Evolutionary conservation across 331 rosid species (phyloP).

Genomic region (Prunus yedoensis): DNA sequence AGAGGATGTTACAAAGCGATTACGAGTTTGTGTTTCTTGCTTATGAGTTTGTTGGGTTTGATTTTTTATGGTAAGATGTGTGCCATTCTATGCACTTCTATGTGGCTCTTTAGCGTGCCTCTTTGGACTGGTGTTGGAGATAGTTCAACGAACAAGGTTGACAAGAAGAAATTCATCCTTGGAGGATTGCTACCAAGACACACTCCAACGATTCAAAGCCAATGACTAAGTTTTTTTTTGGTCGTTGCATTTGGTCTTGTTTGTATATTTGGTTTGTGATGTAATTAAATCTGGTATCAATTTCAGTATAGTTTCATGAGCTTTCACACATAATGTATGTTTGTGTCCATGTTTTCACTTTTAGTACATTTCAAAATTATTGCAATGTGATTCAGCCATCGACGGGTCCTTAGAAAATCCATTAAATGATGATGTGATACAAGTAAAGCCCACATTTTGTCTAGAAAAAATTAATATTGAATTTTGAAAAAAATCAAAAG

Average conservation of each 20-base stretch:
- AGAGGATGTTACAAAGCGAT: background rate
- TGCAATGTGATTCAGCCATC: no score
- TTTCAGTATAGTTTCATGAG: no score
- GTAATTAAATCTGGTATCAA: background rate
- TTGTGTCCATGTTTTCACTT: no score
- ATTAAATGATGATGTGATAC: no score
- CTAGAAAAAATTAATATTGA: no score
- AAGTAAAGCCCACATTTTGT: no score
- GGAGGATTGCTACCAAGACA: conserved; percentile 29
- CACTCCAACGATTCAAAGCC: background rate
- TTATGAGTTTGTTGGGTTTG: conserved; percentile 41
- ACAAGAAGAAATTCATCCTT: conserved; percentile 22
- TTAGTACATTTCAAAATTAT: no score
- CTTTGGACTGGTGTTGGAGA: background rate
- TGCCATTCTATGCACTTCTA: conserved; percentile 44
- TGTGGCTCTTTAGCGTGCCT: conserved; percentile 38
- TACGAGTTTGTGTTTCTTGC: conserved; percentile 20
- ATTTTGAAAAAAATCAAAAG: no score
- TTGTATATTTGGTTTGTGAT: background rate
- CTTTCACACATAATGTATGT: no score
- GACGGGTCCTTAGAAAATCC: no score
- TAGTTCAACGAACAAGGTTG: background rate
- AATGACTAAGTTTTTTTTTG: background rate
- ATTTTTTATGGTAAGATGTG: conserved; percentile 43
- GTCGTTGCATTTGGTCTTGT: background rate